Base-by-base conservation (phyloP, 169 alveolate genomes). In the Plasmodium coatneyi region DNA sequence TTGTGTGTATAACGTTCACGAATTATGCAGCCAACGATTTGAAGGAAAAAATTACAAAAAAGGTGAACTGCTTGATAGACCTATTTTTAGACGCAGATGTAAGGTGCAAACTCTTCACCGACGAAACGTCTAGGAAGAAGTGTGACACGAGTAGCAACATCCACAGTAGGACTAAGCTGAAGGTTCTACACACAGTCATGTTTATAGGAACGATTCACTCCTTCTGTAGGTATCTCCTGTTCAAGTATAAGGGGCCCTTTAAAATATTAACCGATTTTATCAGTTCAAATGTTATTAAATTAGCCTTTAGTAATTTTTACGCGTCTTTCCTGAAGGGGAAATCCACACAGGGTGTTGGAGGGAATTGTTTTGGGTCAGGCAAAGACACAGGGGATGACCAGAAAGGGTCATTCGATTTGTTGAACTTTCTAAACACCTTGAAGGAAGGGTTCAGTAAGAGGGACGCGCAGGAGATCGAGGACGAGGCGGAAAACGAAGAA, bases 21-120 rank as follows among this genome's bases (percentile, higher is more conserved):
- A 94, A 90, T 66, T 95, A 96, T 74, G 96, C 97, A 81, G 97
- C 96, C 3, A 92, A 83, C 82, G 96, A 96, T 41, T 87, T 96
- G 70, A 96, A 92, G 74, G 95, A 80, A 66, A 60, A 95, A 81
- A 91, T 93, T 71, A 84, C 66, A 36, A 84, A 84, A 54, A 84
- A 84, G 28, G 36, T 84, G 19, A 84, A 84, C 56, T 84, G 93
- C 5, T 43, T 84, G 16, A 76, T 84, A 74, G 93, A 84, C 41
- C 25, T 84, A 54, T 72, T 74, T 54, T 9, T 36, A 76, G 60
- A 54, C n/a, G 74, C 46, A 12, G 80, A 84, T 32, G 16, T 84
- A 22, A 36, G 70, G n/a, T 54, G 79, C n/a, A 84, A 84, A 54
- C 49, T 84, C 2, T 52, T 84, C 34, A 49, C 41, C 22, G 46